Base-by-base conservation (phyloP, 805 yeast genomes). In the Saccharomyces cerevisiae region DNA sequence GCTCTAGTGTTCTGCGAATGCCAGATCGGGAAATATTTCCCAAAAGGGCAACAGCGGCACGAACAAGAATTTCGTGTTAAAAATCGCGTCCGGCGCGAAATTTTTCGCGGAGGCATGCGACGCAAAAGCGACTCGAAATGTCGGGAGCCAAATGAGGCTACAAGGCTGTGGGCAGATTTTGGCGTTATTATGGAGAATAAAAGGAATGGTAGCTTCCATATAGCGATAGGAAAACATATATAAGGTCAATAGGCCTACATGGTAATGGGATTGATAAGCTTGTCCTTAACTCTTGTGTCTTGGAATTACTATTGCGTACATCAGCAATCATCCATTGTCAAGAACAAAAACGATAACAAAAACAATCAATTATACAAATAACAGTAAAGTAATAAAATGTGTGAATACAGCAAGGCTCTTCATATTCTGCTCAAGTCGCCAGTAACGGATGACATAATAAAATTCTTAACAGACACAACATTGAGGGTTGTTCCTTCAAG, bases 361-460 rank as follows among this genome's bases (percentile, higher is more conserved):
- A 6, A 26, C 27, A 26, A 26, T 26, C 27, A 36, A 36, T 21
- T n/a, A 36, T 21, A 36, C 9, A 1, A 36, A 17, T 6, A 36
- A n/a, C 11, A n/a, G 17, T 9, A 3, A 17, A 17, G 17, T 21
- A 36, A 17, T 52, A 55, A 55, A 43, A 59, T 64, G 63, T 59
- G 60, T 50, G 61, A 59, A 54, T 62, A 79, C 64, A 60, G 72
- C 28, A 77, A 84, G 72, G 88, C 89, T 49, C 76, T 84, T 58
- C 73, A 76, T 54, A 70, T 82, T 51, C 77, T 84, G 59, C 73
- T 83, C 71, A 77, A 77, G 60, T 76, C 85, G 2, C 89, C 90
- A 29, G 85, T 85, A 55, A 79, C 87, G 11, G 86, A 83, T 62
- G 89, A 84, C 59, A 84, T 85, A 87, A 78, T 85, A 60, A 84